Base-by-base conservation (phyloP, 345 rosid genomes). In the Fremontodendron californicum region DNA sequence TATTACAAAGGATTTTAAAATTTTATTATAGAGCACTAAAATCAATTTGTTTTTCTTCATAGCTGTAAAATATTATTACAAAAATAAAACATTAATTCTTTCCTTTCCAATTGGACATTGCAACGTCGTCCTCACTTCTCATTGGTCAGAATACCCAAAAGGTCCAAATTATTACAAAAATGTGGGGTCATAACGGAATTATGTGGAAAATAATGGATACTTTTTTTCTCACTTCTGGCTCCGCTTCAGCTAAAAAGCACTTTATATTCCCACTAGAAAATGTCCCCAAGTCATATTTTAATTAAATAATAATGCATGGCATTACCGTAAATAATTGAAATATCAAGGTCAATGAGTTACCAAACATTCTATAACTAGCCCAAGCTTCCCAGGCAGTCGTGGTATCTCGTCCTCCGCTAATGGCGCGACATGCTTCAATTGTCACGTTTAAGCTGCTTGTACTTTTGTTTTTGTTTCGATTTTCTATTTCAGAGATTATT, bases 401-500 rank as follows among this genome's bases (percentile, higher is more conserved):
- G 10, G 67, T 7, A 58, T 39, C 7, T 33, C 7, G 16, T 52
- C 35, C 19, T 9, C 37, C 23, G 1, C 35, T 12, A 52, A 74
- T 60, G 77, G 77, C 55, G 43, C 15, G 18, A 18, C 61, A n/a
- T 52, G 5, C 75, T 71, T 52, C 62, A 18, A 23, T 29, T 40
- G 4, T 40, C 52, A 40, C 23, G 54, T 74, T 76, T 54, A 39
- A 40, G 16, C 61, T 54, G 79, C 68, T 68, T 73, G 11, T 3
- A 23, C 23, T 69, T 61, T 27, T 40, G 33, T 19, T 58, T 80
- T 61, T 80, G 15, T 74, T 76, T 73, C 78, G 71, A 0, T 80
- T 69, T 67, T 85, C 83, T 45, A 63, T 79, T 75, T 79, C 87
- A 2, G 90, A 85, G 77, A 85, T 84, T 75, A 81, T 86, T 78